A percentile compares a stretch with the other conserved stretches of the same genome.
These are phyloP conservation scores for Gynochthodes officinalis DNA, from an alignment of 257 asterid species.

Conservation along the genomic window DNA sequence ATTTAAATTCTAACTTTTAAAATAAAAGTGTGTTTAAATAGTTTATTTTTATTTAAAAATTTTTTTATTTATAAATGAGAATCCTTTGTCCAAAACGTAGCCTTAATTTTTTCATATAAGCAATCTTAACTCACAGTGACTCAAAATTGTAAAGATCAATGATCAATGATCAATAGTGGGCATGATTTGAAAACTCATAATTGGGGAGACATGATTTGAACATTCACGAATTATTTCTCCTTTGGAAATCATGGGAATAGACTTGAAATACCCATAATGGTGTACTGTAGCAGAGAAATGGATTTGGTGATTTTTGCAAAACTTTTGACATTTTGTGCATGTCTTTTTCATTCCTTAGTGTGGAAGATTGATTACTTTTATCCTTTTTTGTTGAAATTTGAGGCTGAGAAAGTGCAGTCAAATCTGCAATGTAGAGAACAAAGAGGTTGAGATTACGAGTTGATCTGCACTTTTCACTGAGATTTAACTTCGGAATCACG, in stretches of 20 bases:
- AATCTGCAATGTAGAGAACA: no score
- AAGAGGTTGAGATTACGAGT: no score
- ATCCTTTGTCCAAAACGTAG: no score
- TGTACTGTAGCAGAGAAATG: neutral
- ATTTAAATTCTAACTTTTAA: no score
- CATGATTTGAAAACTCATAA: constrained; percentile 10
- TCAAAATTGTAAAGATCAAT: neutral
- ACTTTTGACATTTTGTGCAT: neutral
- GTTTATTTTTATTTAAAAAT: no score
- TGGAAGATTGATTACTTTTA: neutral
- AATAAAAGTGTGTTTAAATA: no score
- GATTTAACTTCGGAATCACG: no score
- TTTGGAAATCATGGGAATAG: neutral
- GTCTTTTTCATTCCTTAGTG: constrained; percentile 10
- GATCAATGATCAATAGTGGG: neutral
- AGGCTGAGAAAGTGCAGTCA: no score
- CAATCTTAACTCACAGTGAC: neutral
- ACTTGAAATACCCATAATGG: neutral
- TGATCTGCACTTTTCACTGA: no score
- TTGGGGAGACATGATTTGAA: constrained; percentile 16
- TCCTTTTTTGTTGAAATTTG: no score
- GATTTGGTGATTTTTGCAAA: neutral
- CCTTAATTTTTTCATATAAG: no score
- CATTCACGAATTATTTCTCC: constrained; percentile 11
- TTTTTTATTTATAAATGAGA: no score